Conservation (phyloP, 768 basidiomycete genomes). For the Sporobolomyces pararoseus region DNA sequence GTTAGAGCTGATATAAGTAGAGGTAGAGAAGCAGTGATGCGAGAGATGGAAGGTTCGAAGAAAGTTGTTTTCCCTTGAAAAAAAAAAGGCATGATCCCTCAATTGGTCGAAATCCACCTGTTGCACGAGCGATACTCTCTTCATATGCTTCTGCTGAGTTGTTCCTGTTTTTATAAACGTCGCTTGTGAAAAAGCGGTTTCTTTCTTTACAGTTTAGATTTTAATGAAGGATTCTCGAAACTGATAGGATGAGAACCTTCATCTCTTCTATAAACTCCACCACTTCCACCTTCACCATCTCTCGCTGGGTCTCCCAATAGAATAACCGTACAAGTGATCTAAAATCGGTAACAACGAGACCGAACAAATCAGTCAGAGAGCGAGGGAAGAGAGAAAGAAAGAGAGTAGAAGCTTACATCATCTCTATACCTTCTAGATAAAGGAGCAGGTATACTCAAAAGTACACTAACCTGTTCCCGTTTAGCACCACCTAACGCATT, state of each 20-base stretch:
- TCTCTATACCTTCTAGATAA: constrained; percentile 72
- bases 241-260: too few species aligned
- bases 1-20: constrained; percentile 22
- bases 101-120: too few species aligned
- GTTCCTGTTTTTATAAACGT: too few species aligned
- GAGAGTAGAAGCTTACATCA: constrained; percentile 69
- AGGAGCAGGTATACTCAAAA: constrained; percentile 79
- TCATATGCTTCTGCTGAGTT: too few species aligned
- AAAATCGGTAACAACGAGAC: neutral
- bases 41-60: neutral
- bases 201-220: constrained; percentile 60
- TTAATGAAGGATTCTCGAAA: constrained; percentile 49
- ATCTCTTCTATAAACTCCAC: constrained; percentile 36
- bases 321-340: constrained; percentile 40
- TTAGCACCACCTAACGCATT: constrained; percentile 89
- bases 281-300: constrained; percentile 74
- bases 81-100: too few species aligned
- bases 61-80: constrained; percentile 4
- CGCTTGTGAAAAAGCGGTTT: neutral
- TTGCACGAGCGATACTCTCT: too few species aligned
- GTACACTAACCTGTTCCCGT: constrained; percentile 56
- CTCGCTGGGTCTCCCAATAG: constrained; percentile 46
- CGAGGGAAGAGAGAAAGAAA: neutral
- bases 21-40: constrained; percentile 5
- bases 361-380: neutral